Base-by-base conservation (phyloP, 1,284 basidiomycete genomes). In the Cryptococcus wingfieldii region DNA sequence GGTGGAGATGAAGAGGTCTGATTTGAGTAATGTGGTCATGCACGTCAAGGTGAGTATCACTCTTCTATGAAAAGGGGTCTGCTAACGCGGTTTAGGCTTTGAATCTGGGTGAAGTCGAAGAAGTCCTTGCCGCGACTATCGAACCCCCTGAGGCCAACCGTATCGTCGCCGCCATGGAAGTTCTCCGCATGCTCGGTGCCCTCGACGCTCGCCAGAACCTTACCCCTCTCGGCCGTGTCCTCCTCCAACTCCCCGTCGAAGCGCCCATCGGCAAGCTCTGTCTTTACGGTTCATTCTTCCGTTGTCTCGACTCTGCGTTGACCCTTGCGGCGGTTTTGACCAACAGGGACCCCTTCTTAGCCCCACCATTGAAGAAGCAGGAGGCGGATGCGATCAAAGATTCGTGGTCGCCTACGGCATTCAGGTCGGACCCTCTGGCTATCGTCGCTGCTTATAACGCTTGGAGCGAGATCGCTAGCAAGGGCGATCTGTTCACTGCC, bases 1-100 rank as follows among this genome's bases (percentile, higher is more conserved):
- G 0, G 94, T 97, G 41, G 94, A 97, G 78, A 98, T 98, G 92
- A 93, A 92, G 77, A 84, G 93, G 34, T 85, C 87, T n/a, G 90
- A 93, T 75, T 75, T 93, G 65, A 91, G 85, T 72, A 90, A 92
- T 69, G 87, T 94, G 51, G 89, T 92, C 28, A 94, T 96, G 94
- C 93, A 95, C 72, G 86, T 98, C 77, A 98, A 96, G 70, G 72
- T 72, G 52, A 58, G 70, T 64, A 49, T 28, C 13, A 27, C 1
- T 38, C 34, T 6, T 42, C 47, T 13, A 5, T 1, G 3, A 19
- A 3, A 25, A 13, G 10, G 34, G n/a, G 23, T 34, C n/a, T 39
- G 50, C 34, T 54, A 5, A 47, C 43, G 39, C 12, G 0, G 12
- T 8, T 44, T 14, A 68, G 69, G 94, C 93, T n/a, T 83, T 97